Conservation (phyloP, 345 rosid species). For the Eucalyptus camaldulensis region DNA sequence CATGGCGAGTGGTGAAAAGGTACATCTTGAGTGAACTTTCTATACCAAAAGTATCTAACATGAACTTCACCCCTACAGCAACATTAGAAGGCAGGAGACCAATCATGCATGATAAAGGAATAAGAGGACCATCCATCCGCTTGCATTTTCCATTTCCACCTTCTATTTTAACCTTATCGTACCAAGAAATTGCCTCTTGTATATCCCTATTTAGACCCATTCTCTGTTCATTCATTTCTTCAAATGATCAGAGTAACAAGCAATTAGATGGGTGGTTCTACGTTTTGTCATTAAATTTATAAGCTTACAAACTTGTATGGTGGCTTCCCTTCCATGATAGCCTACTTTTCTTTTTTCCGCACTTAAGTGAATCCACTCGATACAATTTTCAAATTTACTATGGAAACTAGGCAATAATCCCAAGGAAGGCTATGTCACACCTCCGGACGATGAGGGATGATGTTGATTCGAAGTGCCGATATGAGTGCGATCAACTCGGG, state of each 20-base stretch:
- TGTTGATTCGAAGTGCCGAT: no score
- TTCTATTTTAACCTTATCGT: conserved; percentile 53
- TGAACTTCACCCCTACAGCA: conserved; percentile 61
- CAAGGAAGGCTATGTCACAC: no score
- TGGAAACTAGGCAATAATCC: no score
- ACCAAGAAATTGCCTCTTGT: conserved; percentile 67
- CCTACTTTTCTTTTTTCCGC: no score
- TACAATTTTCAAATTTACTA: no score
- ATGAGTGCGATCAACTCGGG: no score
- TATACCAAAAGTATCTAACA: no score
- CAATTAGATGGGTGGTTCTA: neutral
- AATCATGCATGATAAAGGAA: neutral
- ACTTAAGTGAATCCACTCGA: no score
- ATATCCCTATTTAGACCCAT: conserved; percentile 26
- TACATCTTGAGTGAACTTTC: conserved; percentile 20
- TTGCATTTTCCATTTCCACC: conserved; percentile 56
- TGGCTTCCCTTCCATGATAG: no score
- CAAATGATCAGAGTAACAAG: conserved; percentile 2
- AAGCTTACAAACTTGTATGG: no score
- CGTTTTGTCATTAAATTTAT: no score
- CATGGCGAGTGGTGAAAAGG: conserved; percentile 56
- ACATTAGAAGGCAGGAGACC: neutral
- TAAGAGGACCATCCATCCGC: neutral
- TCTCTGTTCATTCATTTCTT: conserved; percentile 26
- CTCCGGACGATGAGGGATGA: no score